phyloP scores from a whole-genome alignment of 192 early-diverging fungal genomes.

The Coemansia guatemalensis region DNA sequence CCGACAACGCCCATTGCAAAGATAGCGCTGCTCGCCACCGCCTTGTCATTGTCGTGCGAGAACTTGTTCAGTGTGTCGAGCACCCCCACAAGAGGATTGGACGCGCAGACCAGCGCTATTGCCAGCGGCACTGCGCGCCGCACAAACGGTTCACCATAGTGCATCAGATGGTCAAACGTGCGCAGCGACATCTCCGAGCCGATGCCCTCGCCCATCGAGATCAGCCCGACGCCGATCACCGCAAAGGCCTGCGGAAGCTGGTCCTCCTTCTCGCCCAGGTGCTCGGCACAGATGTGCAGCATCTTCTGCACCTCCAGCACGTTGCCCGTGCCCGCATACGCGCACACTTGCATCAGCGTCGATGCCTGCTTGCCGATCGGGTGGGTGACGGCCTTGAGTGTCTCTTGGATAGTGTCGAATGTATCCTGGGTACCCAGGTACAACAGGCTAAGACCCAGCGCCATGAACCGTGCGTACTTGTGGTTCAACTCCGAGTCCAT shows the following conservation, averaged over 20 bases:
- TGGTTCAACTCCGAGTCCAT: slow-evolving; percentile 84
- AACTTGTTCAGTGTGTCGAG: slow-evolving; percentile 96
- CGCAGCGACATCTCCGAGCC: slow-evolving; percentile 95
- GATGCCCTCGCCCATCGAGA: slow-evolving; percentile 97
- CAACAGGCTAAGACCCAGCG: slow-evolving; percentile 86
- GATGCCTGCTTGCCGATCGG: slow-evolving; percentile 87
- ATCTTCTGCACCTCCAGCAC: slow-evolving; percentile 96
- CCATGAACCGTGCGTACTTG: slow-evolving; percentile 89
- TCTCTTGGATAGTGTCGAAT: slow-evolving; percentile 88
- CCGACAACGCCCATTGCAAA: slow-evolving; percentile 99
- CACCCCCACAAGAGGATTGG: slow-evolving; percentile 90
- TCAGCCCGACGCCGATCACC: slow-evolving; percentile 91
- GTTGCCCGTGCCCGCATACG: slow-evolving; percentile 94
- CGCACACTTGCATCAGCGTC: slow-evolving; percentile 85
- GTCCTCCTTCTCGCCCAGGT: slow-evolving; percentile 84
- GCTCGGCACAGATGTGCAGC: slow-evolving; percentile 95
- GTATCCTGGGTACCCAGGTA: slow-evolving; percentile 91
- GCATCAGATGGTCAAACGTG: slow-evolving; percentile 97
- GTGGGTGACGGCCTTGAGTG: slow-evolving; percentile 92
- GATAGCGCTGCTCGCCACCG: slow-evolving; percentile 93
- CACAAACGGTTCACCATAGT: slow-evolving; percentile 96
- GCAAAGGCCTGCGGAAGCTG: slow-evolving; percentile 92
- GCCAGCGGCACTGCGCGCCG: slow-evolving; percentile 93
- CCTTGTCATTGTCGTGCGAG: slow-evolving; percentile 97
- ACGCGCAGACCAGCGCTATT: slow-evolving; percentile 91